phyloP scores from a whole-genome alignment of 2,329 filamentous ascomycete species.

The Ascochyta koolunga region DNA sequence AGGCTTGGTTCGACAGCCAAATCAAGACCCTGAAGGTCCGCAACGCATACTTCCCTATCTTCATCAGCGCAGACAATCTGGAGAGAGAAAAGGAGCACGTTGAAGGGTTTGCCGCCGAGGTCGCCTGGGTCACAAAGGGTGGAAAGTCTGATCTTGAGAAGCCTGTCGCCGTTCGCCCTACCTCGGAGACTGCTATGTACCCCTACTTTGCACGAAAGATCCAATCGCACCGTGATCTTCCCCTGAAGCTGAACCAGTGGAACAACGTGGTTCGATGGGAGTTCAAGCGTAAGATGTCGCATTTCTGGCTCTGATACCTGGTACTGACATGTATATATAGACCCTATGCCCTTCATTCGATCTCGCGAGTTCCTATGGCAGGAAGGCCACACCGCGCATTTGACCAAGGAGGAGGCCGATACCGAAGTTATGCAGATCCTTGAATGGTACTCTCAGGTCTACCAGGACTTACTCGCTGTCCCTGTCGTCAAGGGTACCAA shows the following conservation, averaged over 20 bases:
- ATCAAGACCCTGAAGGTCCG: conserved; percentile 93
- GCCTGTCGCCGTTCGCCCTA: conserved; percentile 72
- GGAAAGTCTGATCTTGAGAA: conserved; percentile 93
- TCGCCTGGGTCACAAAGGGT: conserved; percentile 88
- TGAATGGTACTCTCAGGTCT: conserved; percentile 89
- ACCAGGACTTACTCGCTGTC: conserved; percentile 91
- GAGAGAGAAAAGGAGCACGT: conserved; percentile 91
- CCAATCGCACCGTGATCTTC: conserved; percentile 91
- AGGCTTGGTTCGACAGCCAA: conserved; percentile 62
- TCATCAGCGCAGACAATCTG: conserved; percentile 80
- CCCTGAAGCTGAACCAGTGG: conserved; percentile 95
- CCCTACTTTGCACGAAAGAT: conserved; percentile 98
- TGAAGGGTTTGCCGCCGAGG: conserved; percentile 92
- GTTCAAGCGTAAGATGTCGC: conserved; percentile 69
- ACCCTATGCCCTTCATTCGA: conserved; percentile 74
- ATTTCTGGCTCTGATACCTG: conserved; percentile 44
- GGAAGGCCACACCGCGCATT: conserved; percentile 91
- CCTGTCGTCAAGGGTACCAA: conserved; percentile 93
- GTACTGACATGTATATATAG: conserved; percentile 9
- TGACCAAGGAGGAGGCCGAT: conserved; percentile 80
- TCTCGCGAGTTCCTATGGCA: conserved; percentile 98
- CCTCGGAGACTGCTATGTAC: conserved; percentile 85
- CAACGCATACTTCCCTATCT: conserved; percentile 96
- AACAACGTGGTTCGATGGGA: conserved; percentile 96
- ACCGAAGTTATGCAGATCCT: conserved; percentile 92